phyloP scores from a whole-genome alignment of 2,329 filamentous ascomycete genomes.

The Arthroderma sp. region DNA sequence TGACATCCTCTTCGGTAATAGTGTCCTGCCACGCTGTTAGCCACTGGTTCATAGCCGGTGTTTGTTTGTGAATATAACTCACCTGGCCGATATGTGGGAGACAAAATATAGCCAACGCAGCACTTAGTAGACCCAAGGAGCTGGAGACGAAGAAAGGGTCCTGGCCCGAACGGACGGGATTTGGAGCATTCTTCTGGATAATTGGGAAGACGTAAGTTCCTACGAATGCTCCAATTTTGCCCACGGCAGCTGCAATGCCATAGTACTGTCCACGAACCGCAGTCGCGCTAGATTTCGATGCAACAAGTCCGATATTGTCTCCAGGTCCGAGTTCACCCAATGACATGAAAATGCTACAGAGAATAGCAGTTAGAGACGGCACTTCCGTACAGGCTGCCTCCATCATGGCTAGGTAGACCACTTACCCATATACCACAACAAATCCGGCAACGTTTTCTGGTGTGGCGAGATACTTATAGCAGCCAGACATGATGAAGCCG shows the following conservation, averaged over 20 bases:
- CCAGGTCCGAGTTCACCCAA: slow-evolving; percentile 74
- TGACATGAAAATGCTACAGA: slow-evolving; percentile 52
- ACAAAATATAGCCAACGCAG: slow-evolving; percentile 50
- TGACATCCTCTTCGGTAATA: slow-evolving; percentile 61
- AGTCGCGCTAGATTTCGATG: slow-evolving; percentile 77
- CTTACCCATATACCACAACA: slow-evolving; percentile 58
- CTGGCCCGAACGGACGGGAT: slow-evolving; percentile 50
- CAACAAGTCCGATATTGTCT: slow-evolving; percentile 79
- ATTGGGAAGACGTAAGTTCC: slow-evolving; percentile 73
- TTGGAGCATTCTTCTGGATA: slow-evolving; percentile 45
- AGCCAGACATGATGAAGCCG: slow-evolving; percentile 79
- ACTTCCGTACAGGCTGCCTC: neutral
- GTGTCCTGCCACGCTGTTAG: slow-evolving; percentile 48
- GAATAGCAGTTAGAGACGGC: neutral
- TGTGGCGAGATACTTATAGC: slow-evolving; percentile 56
- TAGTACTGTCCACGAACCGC: slow-evolving; percentile 70
- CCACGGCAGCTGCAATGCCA: slow-evolving; percentile 35
- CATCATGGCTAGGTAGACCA: neutral
- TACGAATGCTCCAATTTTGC: slow-evolving; percentile 55
- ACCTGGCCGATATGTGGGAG: slow-evolving; percentile 59
- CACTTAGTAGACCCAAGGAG: slow-evolving; percentile 61
- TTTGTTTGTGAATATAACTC: slow-evolving; percentile 3
- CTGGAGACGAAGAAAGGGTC: slow-evolving; percentile 85
- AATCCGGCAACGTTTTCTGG: slow-evolving; percentile 58
- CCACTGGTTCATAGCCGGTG: neutral